Evolutionary conservation across 805 yeast genomes (phyloP).

Genomic region (Komagataella mondaviorum): DNA sequence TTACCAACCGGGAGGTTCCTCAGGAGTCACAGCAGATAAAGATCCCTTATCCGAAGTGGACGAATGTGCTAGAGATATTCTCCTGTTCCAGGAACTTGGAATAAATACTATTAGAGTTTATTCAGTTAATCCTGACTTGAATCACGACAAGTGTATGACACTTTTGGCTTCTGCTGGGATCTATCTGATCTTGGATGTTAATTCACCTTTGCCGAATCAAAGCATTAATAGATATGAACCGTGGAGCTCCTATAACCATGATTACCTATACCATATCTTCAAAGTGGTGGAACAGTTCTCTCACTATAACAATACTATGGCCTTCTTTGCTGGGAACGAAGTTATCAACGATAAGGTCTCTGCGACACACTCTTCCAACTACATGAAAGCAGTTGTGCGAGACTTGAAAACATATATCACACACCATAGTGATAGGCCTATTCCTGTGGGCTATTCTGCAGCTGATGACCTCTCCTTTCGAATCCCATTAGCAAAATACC

Average conservation of each 20-base stretch:
- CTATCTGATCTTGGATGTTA: constrained; percentile 60
- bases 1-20: constrained; percentile 93
- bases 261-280: constrained; percentile 74
- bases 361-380: constrained; percentile 40
- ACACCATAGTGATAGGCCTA: constrained; percentile 44
- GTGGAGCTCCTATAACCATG: constrained; percentile 46
- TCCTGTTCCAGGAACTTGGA: constrained; percentile 53
- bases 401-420: constrained; percentile 59
- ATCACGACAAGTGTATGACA: constrained; percentile 62
- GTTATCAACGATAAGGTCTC: constrained; percentile 72
- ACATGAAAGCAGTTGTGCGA: constrained; percentile 72
- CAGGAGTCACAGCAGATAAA: constrained; percentile 42
- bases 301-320: constrained; percentile 50
- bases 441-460: constrained; percentile 85
- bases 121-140: constrained; percentile 58
- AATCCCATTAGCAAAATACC: constrained; percentile 61
- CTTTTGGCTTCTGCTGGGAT: constrained; percentile 57
- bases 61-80: constrained; percentile 53
- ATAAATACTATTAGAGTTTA: constrained; percentile 67
- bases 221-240: constrained; percentile 53
- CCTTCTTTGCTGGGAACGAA: constrained; percentile 77
- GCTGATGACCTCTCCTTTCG: constrained; percentile 75
- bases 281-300: constrained; percentile 70
- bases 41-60: constrained; percentile 56
- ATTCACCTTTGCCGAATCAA: constrained; percentile 56